A percentile compares a stretch with the other conserved stretches of the same genome.
Evolutionary conservation across 176 grass and related monocot species (phyloP).

Genomic region (Secale cereale): DNA sequence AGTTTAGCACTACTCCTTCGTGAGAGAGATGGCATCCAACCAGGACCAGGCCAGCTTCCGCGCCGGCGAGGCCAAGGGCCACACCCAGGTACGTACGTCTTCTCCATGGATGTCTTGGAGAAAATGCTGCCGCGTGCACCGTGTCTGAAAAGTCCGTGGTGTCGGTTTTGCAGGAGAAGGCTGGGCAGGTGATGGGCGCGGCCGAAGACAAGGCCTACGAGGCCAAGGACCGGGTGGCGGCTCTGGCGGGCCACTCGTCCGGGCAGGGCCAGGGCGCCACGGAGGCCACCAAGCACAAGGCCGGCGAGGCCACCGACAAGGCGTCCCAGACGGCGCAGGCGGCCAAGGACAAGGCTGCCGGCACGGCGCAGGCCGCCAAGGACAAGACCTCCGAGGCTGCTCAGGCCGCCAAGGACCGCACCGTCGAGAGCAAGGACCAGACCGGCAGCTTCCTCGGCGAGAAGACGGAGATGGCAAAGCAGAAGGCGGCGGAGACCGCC

Average conservation of each 20-base stretch:
- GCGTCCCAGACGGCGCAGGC: conserved; percentile 10
- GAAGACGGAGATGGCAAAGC: too few relatives aligned
- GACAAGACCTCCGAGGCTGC: background rate
- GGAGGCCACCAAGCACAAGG: conserved; percentile 45
- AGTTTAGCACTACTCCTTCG: too few relatives aligned
- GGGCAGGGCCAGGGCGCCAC: background rate
- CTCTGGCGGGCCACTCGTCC: background rate
- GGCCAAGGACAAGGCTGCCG: background rate
- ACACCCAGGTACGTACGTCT: background rate
- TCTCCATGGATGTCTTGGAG: too few relatives aligned
- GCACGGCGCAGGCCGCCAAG: background rate
- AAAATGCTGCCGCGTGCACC: too few relatives aligned
- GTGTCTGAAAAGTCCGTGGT: too few relatives aligned
- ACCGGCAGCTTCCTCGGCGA: too few relatives aligned
- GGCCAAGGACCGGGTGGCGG: conserved; percentile 20
- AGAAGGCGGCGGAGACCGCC: too few relatives aligned
- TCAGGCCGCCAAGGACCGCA: too few relatives aligned
- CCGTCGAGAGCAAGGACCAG: too few relatives aligned
- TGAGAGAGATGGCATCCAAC: conserved; percentile 39
- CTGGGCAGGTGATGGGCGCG: conserved; percentile 2
- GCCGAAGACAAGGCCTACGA: conserved; percentile 21
- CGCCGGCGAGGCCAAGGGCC: conserved; percentile 52
- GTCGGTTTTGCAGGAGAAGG: conserved; percentile 28
- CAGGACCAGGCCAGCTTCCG: conserved; percentile 26
- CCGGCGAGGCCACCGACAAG: conserved; percentile 34